phyloP scores from a whole-genome alignment of 2,329 filamentous ascomycete species.

The Cladosporium sp. region DNA sequence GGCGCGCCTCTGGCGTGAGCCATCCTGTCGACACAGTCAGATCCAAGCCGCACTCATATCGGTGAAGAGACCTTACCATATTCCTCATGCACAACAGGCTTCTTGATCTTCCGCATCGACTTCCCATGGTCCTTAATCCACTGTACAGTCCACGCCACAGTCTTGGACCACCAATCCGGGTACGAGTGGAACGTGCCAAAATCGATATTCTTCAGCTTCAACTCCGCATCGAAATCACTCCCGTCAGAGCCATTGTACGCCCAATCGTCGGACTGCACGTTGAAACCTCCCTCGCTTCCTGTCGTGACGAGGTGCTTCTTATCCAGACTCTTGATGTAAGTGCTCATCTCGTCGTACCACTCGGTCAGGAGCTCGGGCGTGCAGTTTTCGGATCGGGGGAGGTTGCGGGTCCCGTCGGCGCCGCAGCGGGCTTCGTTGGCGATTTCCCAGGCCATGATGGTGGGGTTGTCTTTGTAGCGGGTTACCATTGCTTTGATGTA shows the following conservation, averaged over 20 bases:
- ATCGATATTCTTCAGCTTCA: conserved; percentile 47
- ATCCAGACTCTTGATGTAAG: conserved; percentile 52
- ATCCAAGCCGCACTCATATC: too few relatives aligned
- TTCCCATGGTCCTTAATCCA: conserved; percentile 54
- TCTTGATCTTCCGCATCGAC: conserved; percentile 39
- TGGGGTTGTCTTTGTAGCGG: conserved; percentile 55
- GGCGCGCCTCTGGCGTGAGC: conserved; percentile 47
- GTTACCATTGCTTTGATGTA: conserved; percentile 59
- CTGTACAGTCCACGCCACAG: conserved; percentile 48
- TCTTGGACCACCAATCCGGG: conserved; percentile 54
- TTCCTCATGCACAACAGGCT: conserved; percentile 55
- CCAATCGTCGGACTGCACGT: conserved; percentile 28
- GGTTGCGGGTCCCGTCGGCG: conserved; percentile 53
- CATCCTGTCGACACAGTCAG: conserved; percentile 33
- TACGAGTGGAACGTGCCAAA: conserved; percentile 55
- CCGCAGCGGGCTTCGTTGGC: conserved; percentile 63
- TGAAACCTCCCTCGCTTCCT: conserved; percentile 43
- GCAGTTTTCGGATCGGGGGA: conserved; percentile 36
- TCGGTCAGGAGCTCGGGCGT: conserved; percentile 39
- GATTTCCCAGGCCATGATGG: conserved; percentile 65
- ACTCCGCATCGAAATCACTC: conserved; percentile 51
- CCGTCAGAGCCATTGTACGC: conserved; percentile 44
- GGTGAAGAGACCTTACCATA: conserved; percentile 30
- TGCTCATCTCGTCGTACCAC: conserved; percentile 54
- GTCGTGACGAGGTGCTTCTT: conserved; percentile 51